Percentiles rank a stretch among this genome's conserved stretches.
Evolutionary conservation across 2,329 filamentous ascomycete species (phyloP).

Genomic region (Pseudovirgaria hyperparasitica): DNA sequence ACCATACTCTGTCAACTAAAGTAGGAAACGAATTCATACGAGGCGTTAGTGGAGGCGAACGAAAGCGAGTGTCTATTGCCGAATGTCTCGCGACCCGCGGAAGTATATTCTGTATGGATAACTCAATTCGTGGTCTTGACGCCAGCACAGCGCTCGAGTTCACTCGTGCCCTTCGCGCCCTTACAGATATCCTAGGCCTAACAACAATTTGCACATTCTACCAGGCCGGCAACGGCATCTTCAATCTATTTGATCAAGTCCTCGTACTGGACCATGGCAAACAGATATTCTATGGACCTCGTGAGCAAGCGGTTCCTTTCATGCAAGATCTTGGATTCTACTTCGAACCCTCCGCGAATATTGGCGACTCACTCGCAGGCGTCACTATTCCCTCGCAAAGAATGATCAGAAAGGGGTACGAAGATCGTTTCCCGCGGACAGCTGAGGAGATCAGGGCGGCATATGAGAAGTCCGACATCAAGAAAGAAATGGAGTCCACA

Average conservation of each 20-base stretch:
- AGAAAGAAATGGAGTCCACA: slow-evolving; percentile 39
- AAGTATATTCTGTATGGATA: slow-evolving; percentile 41
- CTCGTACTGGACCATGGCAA: slow-evolving; percentile 63
- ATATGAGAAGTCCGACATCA: slow-evolving; percentile 40
- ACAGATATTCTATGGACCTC: slow-evolving; percentile 61
- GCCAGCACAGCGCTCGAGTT: slow-evolving; percentile 40
- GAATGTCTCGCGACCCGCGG: slow-evolving; percentile 48
- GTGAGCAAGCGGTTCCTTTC: slow-evolving; percentile 45
- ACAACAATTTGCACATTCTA: slow-evolving; percentile 45
- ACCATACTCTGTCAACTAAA: slow-evolving; percentile 50
- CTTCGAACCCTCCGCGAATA: slow-evolving; percentile 49
- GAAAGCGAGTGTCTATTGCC: slow-evolving; percentile 57
- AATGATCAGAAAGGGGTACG: slow-evolving; percentile 25
- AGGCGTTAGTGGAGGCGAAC: slow-evolving; percentile 55
- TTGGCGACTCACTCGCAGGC: slow-evolving; percentile 64
- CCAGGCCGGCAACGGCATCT: slow-evolving; percentile 36
- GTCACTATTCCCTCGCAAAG: slow-evolving; percentile 42
- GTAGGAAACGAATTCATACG: slow-evolving; percentile 55
- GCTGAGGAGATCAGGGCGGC: slow-evolving; percentile 28
- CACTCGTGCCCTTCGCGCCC: slow-evolving; percentile 36
- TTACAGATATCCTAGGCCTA: slow-evolving; percentile 35
- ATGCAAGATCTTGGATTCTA: slow-evolving; percentile 58
- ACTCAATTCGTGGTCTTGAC: slow-evolving; percentile 24
- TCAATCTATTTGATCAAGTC: slow-evolving; percentile 57
- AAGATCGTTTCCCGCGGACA: slow-evolving; percentile 29